phyloP scores from a whole-genome alignment of 2,329 filamentous ascomycete species.

The Scolecobasidium constrictum region DNA sequence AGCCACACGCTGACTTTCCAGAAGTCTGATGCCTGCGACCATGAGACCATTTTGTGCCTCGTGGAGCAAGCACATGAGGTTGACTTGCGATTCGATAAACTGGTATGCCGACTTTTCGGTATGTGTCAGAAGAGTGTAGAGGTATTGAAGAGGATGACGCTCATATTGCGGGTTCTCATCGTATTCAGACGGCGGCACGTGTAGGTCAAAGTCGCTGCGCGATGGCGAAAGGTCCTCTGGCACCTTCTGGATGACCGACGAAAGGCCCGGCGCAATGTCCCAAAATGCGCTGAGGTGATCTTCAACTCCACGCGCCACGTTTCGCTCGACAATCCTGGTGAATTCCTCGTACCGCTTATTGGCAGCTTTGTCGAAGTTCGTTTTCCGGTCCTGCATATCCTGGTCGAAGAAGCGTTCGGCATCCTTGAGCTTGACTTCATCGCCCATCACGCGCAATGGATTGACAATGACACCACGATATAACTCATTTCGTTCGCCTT shows the following conservation, averaged over 20 bases:
- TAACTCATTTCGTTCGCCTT: conserved; percentile 74
- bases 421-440: conserved; percentile 67
- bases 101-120: conserved; percentile 90
- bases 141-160: conserved; percentile 76
- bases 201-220: conserved; percentile 52
- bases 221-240: conserved; percentile 40
- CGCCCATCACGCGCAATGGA: conserved; percentile 64
- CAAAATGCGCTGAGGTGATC: conserved; percentile 90
- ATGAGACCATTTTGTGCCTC: conserved; percentile 77
- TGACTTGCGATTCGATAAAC: conserved; percentile 91
- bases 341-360: conserved; percentile 67
- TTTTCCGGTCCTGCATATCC: conserved; percentile 62
- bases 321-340: conserved; percentile 66
- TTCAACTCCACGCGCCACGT: conserved; percentile 80
- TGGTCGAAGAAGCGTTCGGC: conserved; percentile 73
- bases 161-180: conserved; percentile 78
- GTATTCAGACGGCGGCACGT: conserved; percentile 69
- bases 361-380: conserved; percentile 60
- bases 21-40: conserved; percentile 53
- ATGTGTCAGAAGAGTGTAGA: conserved; percentile 75
- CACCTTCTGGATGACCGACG: conserved; percentile 68
- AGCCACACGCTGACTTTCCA: conserved; percentile 50
- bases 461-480: conserved; percentile 76
- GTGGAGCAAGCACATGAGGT: conserved; percentile 79
- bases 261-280: conserved; percentile 85